Percentiles rank a stretch among this genome's conserved stretches.
phyloP scores from a whole-genome alignment of 805 yeast genomes.

The Starmerella apicola region DNA sequence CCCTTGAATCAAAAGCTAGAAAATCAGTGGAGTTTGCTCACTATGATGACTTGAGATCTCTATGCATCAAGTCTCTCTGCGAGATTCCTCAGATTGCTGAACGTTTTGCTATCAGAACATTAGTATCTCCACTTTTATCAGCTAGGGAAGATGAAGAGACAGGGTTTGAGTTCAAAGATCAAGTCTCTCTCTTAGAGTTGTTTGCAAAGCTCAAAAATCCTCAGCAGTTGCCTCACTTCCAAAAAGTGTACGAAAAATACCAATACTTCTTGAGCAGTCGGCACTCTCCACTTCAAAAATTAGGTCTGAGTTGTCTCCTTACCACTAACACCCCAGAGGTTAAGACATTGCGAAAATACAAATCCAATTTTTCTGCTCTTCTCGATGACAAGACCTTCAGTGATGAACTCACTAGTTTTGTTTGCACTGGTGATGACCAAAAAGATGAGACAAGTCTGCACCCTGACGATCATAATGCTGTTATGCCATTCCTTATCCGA shows the following conservation, averaged over 20 bases:
- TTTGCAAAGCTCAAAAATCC: slow-evolving; percentile 56
- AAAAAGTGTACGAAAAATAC: slow-evolving; percentile 41
- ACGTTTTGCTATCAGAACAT: slow-evolving; percentile 34
- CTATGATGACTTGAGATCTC: slow-evolving; percentile 33
- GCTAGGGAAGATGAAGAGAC: slow-evolving; percentile 19
- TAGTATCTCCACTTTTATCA: slow-evolving; percentile 46
- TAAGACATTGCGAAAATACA: slow-evolving; percentile 43
- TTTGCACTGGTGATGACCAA: slow-evolving; percentile 31
- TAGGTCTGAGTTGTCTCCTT: slow-evolving; percentile 58
- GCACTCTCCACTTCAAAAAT: slow-evolving; percentile 49
- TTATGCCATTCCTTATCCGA: slow-evolving; percentile 64
- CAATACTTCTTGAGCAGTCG: slow-evolving; percentile 50
- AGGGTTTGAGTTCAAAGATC: slow-evolving; percentile 20
- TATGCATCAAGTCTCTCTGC: slow-evolving; percentile 45
- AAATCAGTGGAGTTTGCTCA: slow-evolving; percentile 3
- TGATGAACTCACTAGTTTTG: slow-evolving; percentile 64
- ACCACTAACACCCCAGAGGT: slow-evolving; percentile 44
- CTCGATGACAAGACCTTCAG: slow-evolving; percentile 73
- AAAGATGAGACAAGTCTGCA: slow-evolving; percentile 39
- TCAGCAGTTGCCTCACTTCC: slow-evolving; percentile 39
- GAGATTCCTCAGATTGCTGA: slow-evolving; percentile 62
- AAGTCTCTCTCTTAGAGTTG: slow-evolving; percentile 40
- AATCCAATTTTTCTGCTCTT: slow-evolving; percentile 58
- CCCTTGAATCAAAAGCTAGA: slow-evolving; percentile 4
- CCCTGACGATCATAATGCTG: slow-evolving; percentile 40